These are phyloP conservation scores for Pseudocercospora pini-densiflorae DNA, from an alignment of 2,329 filamentous ascomycete genomes.

Conservation along the genomic window DNA sequence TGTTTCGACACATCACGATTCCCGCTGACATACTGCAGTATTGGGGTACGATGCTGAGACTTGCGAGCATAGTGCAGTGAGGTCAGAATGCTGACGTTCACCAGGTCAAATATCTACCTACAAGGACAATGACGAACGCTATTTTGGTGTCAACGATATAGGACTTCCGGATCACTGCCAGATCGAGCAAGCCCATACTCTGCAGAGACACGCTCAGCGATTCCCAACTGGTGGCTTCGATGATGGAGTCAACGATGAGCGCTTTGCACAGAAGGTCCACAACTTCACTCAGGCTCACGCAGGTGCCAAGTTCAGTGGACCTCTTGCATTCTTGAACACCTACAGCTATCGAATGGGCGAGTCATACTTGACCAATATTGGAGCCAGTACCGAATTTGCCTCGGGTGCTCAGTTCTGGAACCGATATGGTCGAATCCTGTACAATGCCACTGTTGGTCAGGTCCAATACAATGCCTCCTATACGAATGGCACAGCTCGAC, in stretches of 20 bases:
- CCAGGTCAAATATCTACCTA: constrained; percentile 53
- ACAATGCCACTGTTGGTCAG: constrained; percentile 54
- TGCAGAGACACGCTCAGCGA: constrained; percentile 61
- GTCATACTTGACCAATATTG: constrained; percentile 37
- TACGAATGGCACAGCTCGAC: constrained; percentile 49
- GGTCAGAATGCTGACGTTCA: not conserved
- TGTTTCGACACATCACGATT: no score
- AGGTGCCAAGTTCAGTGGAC: constrained; percentile 48
- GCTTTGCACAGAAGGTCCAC: constrained; percentile 55
- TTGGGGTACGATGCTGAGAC: not conserved
- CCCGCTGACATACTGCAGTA: not conserved
- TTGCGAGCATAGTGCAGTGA: not conserved
- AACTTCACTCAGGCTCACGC: constrained; percentile 50
- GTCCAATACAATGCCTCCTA: constrained; percentile 56
- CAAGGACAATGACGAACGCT: constrained; percentile 49
- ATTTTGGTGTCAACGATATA: constrained; percentile 54
- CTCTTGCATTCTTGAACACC: constrained; percentile 58
- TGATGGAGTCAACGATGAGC: constrained; percentile 55
- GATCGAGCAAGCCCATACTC: constrained; percentile 57
- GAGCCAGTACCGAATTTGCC: constrained; percentile 50
- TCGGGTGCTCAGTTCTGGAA: constrained; percentile 59
- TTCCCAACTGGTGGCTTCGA: constrained; percentile 54
- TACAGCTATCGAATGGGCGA: constrained; percentile 55
- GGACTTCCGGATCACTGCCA: constrained; percentile 60
- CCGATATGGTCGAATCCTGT: constrained; percentile 59